These are phyloP conservation scores for Mycena albidolilacea DNA, from an alignment of 768 basidiomycete species.

Conservation along the genomic window DNA sequence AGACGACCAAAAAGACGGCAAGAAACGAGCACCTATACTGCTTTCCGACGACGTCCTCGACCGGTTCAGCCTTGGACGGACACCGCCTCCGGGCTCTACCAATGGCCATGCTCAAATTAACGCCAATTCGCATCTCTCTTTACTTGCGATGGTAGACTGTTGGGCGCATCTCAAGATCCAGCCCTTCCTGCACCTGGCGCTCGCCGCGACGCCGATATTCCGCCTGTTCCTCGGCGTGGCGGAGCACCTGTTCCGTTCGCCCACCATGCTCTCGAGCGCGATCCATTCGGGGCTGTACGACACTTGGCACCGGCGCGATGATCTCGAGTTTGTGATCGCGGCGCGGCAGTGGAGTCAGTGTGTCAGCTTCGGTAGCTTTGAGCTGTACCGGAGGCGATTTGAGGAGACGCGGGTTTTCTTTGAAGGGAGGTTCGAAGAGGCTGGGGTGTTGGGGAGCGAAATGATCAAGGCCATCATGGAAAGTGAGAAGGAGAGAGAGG, in stretches of 20 bases:
- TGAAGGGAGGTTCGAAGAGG: conserved; percentile 89
- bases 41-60: conserved; percentile 90
- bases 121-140: conserved; percentile 91
- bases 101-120: conserved; percentile 53
- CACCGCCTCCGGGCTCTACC: conserved; percentile 31
- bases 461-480: conserved; percentile 93
- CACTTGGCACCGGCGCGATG: conserved; percentile 86
- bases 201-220: conserved; percentile 97
- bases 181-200: conserved; percentile 91
- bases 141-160: conserved; percentile 98
- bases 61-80: conserved; percentile 85
- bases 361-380: conserved; percentile 92
- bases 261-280: conserved; percentile 73
- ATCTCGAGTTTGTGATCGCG: conserved; percentile 94
- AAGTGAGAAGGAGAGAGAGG: conserved; percentile 53
- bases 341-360: conserved; percentile 97
- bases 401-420: conserved; percentile 87
- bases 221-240: conserved; percentile 97
- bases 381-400: conserved; percentile 88
- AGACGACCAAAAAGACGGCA: conserved; percentile 48
- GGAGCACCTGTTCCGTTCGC: conserved; percentile 91
- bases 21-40: conserved; percentile 74
- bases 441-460: conserved; percentile 82
- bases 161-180: conserved; percentile 92
- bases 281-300: conserved; percentile 84